Evolutionary conservation across 495 filamentous ascomycete genomes (phyloP).

Genomic region (Terfezia claveryi): DNA sequence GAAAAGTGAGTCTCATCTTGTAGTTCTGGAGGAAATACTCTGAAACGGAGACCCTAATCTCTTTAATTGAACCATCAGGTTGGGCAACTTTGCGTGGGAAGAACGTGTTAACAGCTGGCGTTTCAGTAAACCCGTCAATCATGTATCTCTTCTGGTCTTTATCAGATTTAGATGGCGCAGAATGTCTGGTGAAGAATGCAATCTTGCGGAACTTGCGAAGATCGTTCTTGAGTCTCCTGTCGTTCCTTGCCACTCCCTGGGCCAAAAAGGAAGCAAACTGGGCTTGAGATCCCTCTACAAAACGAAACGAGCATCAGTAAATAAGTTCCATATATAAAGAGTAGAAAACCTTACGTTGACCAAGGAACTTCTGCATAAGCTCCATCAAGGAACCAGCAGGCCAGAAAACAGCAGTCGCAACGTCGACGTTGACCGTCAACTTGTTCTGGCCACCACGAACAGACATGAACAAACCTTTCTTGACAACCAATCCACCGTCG

Average conservation of each 20-base stretch:
- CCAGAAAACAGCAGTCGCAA: constrained; percentile 62
- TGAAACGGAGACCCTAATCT: constrained; percentile 28
- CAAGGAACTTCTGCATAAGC: constrained; percentile 4
- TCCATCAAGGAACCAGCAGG: constrained; percentile 21
- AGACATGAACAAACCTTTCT: constrained; percentile 68
- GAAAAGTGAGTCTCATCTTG: constrained; percentile 30
- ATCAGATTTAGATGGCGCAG: constrained; percentile 14
- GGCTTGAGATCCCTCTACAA: too few relatives aligned
- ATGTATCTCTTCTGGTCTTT: constrained; percentile 30
- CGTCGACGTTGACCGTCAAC: constrained; percentile 62
- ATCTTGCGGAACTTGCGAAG: constrained; percentile 39
- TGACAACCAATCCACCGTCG: constrained; percentile 42
- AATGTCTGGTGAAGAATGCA: constrained; percentile 43
- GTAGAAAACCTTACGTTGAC: not conserved
- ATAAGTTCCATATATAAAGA: not conserved
- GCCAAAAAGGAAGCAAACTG: not conserved
- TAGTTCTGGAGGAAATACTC: constrained; percentile 51
- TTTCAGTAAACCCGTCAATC: constrained; percentile 37
- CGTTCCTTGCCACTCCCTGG: constrained; percentile 8
- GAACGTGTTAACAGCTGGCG: constrained; percentile 30
- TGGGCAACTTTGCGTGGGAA: constrained; percentile 36
- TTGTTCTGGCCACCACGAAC: constrained; percentile 34
- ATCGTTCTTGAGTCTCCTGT: constrained; percentile 17
- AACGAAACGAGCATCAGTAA: not conserved
- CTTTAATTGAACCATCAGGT: constrained; percentile 14